Conservation (phyloP, 1,284 basidiomycete species). For the Inonotus hispidus region DNA sequence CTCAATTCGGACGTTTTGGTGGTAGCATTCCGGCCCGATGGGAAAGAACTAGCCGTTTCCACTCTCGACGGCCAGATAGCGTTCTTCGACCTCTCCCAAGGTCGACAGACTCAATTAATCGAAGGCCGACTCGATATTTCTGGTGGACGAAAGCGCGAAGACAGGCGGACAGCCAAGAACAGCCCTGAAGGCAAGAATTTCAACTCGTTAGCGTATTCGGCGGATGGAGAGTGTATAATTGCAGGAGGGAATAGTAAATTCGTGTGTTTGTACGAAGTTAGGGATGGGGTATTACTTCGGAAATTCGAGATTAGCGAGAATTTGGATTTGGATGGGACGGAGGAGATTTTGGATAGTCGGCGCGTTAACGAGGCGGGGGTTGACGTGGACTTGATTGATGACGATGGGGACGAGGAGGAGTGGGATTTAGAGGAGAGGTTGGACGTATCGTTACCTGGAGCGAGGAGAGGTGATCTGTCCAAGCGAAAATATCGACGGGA, state of each 20-base stretch:
- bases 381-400: conserved; percentile 73
- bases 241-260: conserved; percentile 98
- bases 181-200: conserved; percentile 81
- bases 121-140: conserved; percentile 93
- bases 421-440: conserved; percentile 83
- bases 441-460: conserved; percentile 85
- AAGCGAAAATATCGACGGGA: conserved; percentile 83
- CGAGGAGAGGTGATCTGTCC: conserved; percentile 81
- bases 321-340: conserved; percentile 89
- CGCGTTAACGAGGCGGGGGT: conserved; percentile 74
- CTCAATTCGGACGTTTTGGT: conserved; percentile 85
- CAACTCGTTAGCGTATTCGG: conserved; percentile 90
- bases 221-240: conserved; percentile 88
- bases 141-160: conserved; percentile 87
- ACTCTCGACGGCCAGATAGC: conserved; percentile 92
- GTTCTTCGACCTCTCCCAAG: conserved; percentile 82
- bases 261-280: conserved; percentile 90
- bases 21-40: conserved; percentile 90
- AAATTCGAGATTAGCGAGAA: conserved; percentile 97
- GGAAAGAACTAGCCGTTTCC: conserved; percentile 83
- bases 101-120: conserved; percentile 85
- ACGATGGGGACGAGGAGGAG: conserved; percentile 62
- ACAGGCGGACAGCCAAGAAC: conserved; percentile 87
- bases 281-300: conserved; percentile 90
- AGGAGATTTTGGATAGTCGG: conserved; percentile 92